These are phyloP conservation scores for Hanseniaspora thailandica DNA, from an alignment of 805 yeast genomes.

Conservation along the genomic window DNA sequence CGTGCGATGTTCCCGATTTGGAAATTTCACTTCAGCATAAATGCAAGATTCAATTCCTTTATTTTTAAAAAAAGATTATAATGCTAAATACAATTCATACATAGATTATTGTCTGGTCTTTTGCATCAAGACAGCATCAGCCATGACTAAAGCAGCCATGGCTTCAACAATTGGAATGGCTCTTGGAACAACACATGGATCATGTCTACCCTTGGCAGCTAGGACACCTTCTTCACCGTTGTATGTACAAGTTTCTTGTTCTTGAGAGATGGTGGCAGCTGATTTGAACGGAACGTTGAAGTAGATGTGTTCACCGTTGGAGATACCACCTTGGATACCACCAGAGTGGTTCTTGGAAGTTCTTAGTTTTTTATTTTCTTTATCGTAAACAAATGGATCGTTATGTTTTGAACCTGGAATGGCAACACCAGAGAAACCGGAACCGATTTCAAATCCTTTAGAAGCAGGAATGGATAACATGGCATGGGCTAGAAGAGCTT, in stretches of 20 bases:
- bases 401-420: slow-evolving; percentile 92
- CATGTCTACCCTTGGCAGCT: slow-evolving; percentile 96
- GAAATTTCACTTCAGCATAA: background rate
- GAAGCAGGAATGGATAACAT: slow-evolving; percentile 97
- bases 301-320: slow-evolving; percentile 91
- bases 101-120: slow-evolving; percentile 55
- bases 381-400: slow-evolving; percentile 65
- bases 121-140: slow-evolving; percentile 77
- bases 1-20: background rate
- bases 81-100: background rate
- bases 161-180: slow-evolving; percentile 98
- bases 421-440: slow-evolving; percentile 82
- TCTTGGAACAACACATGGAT: slow-evolving; percentile 95
- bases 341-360: slow-evolving; percentile 89
- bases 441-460: slow-evolving; percentile 94
- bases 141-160: slow-evolving; percentile 89
- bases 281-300: slow-evolving; percentile 95
- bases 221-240: slow-evolving; percentile 78
- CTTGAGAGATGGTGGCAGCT: slow-evolving; percentile 93
- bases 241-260: slow-evolving; percentile 77
- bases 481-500: slow-evolving; percentile 92
- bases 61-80: background rate
- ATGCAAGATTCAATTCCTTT: no score
- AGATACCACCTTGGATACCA: slow-evolving; percentile 96
- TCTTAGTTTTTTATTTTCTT: slow-evolving; percentile 51